Base-by-base conservation (phyloP, 352 stramenopile genomes). In the Phytophthora capsici region DNA sequence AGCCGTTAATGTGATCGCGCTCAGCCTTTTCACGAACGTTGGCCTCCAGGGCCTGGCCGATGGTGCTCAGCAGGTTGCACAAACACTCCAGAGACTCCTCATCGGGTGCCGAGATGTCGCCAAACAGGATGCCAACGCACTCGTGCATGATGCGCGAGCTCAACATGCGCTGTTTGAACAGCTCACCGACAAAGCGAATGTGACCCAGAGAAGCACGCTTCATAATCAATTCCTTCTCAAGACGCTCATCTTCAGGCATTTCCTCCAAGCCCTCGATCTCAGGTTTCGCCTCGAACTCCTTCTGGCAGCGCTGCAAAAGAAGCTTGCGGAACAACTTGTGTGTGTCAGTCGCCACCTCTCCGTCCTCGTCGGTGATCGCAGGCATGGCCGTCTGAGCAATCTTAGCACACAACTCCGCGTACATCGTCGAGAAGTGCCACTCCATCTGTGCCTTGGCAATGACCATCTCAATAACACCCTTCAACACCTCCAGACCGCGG, bases 41-140 rank as follows among this genome's bases (percentile, higher is more conserved):
- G 17, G 23, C 50, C 58, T 98, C 94, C 8, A 98, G 78, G 44
- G 88, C 88, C 30, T 90, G 80, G 26, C 96, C 96, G 71, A 98
- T 97, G 5, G 94, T 98, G 30, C 88, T 84, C 22, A 99, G 86
- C 34, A 99, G 78, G 63, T 98, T 98, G 40, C 86, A 89, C 69
- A 99, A 89, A 64, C 96, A 99, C 80, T 98, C 96, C 25, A 99
- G 76, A 34, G 94, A 96, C 66, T 99, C 95, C 74, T 98, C 95
- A 65, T 98, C 92, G 0, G 88, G 88, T 28, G 92, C 77, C 20
- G 86, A 67, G 8, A 88, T 65, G 63, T 94, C 82, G n/a, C 84
- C 83, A 26, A 95, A 93, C 45, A 95, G 62, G 36, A 81, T 84
- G 37, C 77, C 63, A 17, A 98, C 78, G 59, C 94, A 98, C 58